Conservation (phyloP, 2,329 filamentous ascomycete species). For the Lecanosticta acicola region DNA sequence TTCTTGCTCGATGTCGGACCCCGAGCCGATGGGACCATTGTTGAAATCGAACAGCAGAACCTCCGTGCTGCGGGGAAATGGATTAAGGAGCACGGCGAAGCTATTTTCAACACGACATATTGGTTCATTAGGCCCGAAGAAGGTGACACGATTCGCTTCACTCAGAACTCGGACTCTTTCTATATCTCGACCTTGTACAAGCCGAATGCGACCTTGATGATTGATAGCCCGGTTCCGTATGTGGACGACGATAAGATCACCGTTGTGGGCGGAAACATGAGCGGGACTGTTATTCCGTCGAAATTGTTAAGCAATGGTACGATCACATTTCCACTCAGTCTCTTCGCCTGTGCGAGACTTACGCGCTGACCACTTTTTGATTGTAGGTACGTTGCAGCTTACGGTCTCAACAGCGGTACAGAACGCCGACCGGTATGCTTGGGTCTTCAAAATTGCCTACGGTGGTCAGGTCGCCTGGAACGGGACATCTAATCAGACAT, state of each 20-base stretch:
- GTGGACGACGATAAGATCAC: slow-evolving; percentile 44
- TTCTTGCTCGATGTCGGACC: slow-evolving; percentile 39
- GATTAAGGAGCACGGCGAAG: slow-evolving; percentile 51
- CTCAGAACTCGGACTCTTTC: slow-evolving; percentile 49
- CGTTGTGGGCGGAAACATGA: slow-evolving; percentile 37
- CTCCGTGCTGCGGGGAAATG: slow-evolving; percentile 49
- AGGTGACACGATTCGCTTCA: slow-evolving; percentile 46
- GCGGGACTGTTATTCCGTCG: slow-evolving; percentile 27
- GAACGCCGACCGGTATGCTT: slow-evolving; percentile 37
- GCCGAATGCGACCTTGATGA: slow-evolving; percentile 37
- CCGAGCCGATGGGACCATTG: slow-evolving; percentile 50
- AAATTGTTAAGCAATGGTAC: slow-evolving; percentile 25
- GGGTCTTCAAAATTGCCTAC: slow-evolving; percentile 40
- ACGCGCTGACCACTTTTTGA: no score
- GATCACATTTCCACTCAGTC: no score
- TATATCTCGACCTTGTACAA: slow-evolving; percentile 46
- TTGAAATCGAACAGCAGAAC: slow-evolving; percentile 44
- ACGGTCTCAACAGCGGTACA: slow-evolving; percentile 32
- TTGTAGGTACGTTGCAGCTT: no score
- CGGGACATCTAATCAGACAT: not conserved
- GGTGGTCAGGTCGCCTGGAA: slow-evolving; percentile 7
- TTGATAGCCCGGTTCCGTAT: slow-evolving; percentile 45
- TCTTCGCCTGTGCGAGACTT: no score
- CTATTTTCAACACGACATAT: slow-evolving; percentile 54
- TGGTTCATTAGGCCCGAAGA: slow-evolving; percentile 47